A percentile compares a stretch with the other conserved stretches of the same genome.
Conservation (phyloP, 1,284 basidiomycete species). For the Leccinum pachyderme region DNA sequence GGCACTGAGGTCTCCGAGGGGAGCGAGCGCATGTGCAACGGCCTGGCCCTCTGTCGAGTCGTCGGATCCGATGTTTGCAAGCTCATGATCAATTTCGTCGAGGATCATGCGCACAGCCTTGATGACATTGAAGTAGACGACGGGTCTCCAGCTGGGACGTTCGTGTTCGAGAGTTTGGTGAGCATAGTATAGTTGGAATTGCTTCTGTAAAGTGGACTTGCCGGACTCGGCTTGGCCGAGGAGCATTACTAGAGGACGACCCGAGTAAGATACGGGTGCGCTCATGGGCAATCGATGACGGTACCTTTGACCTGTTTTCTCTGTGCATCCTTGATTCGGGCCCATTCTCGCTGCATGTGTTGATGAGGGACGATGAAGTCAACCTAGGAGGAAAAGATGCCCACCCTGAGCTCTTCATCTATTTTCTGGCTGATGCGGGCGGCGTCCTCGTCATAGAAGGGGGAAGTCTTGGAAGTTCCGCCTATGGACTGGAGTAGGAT, state of each 20-base stretch:
- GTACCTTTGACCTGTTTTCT: conserved; percentile 66
- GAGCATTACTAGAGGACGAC: conserved; percentile 49
- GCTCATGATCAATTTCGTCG: conserved; percentile 66
- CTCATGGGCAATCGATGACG: conserved; percentile 11
- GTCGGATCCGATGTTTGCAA: conserved; percentile 34
- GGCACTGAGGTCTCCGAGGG: conserved; percentile 36
- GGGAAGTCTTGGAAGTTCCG: conserved; percentile 33
- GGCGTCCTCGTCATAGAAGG: conserved; percentile 47
- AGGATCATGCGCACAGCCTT: conserved; percentile 74
- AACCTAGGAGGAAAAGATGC: conserved; percentile 15
- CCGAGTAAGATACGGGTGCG: conserved; percentile 7
- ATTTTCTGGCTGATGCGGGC: conserved; percentile 58
- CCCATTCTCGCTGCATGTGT: conserved; percentile 50
- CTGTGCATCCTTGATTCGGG: conserved; percentile 47
- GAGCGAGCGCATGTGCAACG: conserved; percentile 31
- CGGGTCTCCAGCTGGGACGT: conserved; percentile 70
- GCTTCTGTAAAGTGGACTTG: conserved; percentile 76
- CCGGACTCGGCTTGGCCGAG: conserved; percentile 80
- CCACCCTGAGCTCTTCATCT: conserved; percentile 68
- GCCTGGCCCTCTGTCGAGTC: conserved; percentile 30
- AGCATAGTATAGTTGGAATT: conserved; percentile 78
- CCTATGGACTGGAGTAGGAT: conserved; percentile 33
- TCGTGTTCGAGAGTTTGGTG: conserved; percentile 65
- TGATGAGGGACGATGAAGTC: neutral
- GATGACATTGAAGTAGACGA: conserved; percentile 79